These are phyloP conservation scores for Epichloe bromicola DNA, from an alignment of 2,329 filamentous ascomycete genomes.

Conservation along the genomic window DNA sequence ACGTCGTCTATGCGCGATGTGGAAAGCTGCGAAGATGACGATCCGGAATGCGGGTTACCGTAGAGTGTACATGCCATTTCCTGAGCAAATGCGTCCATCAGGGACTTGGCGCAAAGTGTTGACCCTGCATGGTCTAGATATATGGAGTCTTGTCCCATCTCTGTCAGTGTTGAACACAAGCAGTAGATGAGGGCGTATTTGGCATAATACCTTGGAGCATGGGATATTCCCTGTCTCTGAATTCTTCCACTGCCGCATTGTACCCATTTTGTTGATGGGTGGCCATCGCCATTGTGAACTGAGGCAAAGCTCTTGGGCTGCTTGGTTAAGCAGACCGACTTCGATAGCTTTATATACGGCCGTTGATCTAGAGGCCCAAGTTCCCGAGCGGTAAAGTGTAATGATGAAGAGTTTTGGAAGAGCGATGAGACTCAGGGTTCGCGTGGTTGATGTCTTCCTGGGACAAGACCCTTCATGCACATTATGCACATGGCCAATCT, in stretches of 20 bases:
- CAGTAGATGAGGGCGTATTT: neutral
- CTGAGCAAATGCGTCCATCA: conserved; percentile 66
- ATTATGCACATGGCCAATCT: neutral
- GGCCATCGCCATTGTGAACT: neutral
- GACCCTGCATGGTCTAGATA: conserved; percentile 96
- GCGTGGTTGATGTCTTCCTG: neutral
- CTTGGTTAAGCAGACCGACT: no score
- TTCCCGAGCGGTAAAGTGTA: neutral
- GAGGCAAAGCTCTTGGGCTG: neutral
- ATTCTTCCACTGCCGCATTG: conserved; percentile 42
- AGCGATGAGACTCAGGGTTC: neutral
- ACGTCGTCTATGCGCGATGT: conserved; percentile 64
- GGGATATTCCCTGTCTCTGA: conserved; percentile 51
- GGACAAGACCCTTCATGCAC: neutral
- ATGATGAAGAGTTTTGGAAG: neutral
- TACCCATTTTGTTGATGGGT: conserved; percentile 25
- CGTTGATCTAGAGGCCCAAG: neutral
- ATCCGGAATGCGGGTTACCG: conserved; percentile 86
- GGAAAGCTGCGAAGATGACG: conserved; percentile 64
- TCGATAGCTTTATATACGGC: neutral
- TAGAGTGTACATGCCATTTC: conserved; percentile 70
- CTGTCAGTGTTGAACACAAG: neutral
- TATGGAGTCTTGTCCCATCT: conserved; percentile 40
- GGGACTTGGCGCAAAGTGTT: conserved; percentile 67
- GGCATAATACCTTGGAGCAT: conserved; percentile 47